Conservation (phyloP, 257 asterid species). For the Capsicum chinense region DNA sequence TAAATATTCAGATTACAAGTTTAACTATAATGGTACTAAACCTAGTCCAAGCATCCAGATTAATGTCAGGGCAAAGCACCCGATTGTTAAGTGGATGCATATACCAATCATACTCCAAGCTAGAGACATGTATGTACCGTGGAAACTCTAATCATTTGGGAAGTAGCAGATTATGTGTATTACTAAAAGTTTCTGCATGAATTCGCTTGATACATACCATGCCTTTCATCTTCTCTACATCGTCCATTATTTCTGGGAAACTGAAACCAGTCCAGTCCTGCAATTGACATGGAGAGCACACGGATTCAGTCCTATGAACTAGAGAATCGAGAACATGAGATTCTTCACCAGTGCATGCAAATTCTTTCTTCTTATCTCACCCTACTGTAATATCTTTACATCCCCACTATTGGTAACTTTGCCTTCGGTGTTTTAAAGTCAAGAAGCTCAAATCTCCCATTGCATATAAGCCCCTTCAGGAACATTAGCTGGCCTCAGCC, state of each 20-base stretch:
- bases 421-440: conserved; percentile 94
- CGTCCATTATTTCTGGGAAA: conserved; percentile 91
- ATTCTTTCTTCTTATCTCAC: neutral
- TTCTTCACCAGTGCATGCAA: neutral
- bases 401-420: neutral
- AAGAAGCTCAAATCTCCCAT: conserved; percentile 95
- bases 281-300: conserved; percentile 33
- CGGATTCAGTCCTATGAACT: conserved; percentile 7
- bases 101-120: neutral
- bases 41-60: conserved; percentile 7
- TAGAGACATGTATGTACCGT: neutral
- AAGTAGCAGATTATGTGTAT: conserved; percentile 8
- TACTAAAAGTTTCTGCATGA: conserved; percentile 24
- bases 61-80: neutral
- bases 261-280: conserved; percentile 97
- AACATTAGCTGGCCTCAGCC: conserved; percentile 75
- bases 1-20: neutral
- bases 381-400: neutral
- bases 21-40: neutral
- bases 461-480: conserved; percentile 79
- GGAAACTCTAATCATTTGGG: neutral
- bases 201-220: conserved; percentile 63
- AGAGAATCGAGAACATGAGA: neutral
- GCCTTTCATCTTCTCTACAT: conserved; percentile 98
- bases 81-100: neutral